A percentile compares a stretch with the other conserved stretches of the same genome.
Evolutionary conservation across 179 eudicot species (phyloP).

Genomic region (Camellia oleifera): DNA sequence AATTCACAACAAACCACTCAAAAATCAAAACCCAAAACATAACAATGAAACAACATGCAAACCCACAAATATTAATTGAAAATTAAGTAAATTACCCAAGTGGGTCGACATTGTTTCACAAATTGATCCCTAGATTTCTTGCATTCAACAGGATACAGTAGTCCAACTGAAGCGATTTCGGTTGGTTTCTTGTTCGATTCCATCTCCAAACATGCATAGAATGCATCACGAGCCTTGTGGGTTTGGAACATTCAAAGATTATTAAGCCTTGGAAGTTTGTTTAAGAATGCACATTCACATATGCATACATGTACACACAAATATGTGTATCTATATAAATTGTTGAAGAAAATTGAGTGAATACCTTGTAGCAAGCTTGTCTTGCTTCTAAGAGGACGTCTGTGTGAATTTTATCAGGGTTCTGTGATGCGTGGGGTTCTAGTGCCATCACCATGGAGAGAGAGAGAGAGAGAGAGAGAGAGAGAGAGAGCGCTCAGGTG

Average conservation of each 20-base stretch:
- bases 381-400: constrained; percentile 31
- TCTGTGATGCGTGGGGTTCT: constrained; percentile 1
- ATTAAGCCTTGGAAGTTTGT: not conserved
- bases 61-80: not conserved
- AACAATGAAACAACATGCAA: not conserved
- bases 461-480: not conserved
- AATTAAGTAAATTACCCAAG: constrained; percentile 54
- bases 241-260: not conserved
- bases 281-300: too few relatives aligned
- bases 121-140: constrained; percentile 55
- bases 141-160: constrained; percentile 72
- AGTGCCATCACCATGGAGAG: constrained; percentile 16
- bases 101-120: constrained; percentile 62
- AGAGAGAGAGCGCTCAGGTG: too few relatives aligned
- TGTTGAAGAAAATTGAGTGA: not conserved
- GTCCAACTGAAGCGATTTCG: constrained; percentile 68
- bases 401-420: constrained; percentile 13
- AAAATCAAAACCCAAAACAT: not conserved
- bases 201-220: constrained; percentile 73
- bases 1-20: not conserved
- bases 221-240: constrained; percentile 70
- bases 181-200: constrained; percentile 58
- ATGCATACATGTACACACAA: not conserved
- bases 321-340: not conserved
- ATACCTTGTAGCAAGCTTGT: constrained; percentile 29